Base-by-base conservation (phyloP, 2,329 filamentous ascomycete genomes). In the Nemania sp. region DNA sequence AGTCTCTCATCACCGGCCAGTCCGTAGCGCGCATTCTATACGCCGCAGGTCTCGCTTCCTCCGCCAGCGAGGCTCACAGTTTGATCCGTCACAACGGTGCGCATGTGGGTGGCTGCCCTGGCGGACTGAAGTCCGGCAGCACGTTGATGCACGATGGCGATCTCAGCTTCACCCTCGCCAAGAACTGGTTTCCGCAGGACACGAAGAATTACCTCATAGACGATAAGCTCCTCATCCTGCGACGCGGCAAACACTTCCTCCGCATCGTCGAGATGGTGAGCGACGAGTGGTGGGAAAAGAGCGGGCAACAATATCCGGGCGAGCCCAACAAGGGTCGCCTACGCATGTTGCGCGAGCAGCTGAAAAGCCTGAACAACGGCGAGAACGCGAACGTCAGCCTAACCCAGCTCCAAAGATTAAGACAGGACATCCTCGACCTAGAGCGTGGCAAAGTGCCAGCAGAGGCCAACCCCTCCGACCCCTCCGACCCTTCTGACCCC, bases 161-260 rank as follows among this genome's bases (percentile, higher is more conserved):
- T 52, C 66, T 91, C 22, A 75, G 78, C 22, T 91, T 84, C 75
- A 81, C 78, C 7, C 78, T 80, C 1, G 79, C 90, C 56, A 82
- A 83, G 66, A 71, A 78, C 19, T 84, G 83, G 78, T 80, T 75
- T 61, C 74, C 77, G 0, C 70, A 76, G 20, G 80, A 86, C 48
- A 86, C 83, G 0, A 65, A 75, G 53, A 80, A 82, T 50, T 88
- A 79, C 64, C 72, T 88, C 50, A 79, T 90, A 15, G 81, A 85
- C 56, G 81, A 68, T 52, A 75, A 78, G 59, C 61, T 86, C 41
- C 72, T 87, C 58, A 78, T 87, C 61, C 72, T 87, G 48, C 81
- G 84, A 59, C 82, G 79, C 65, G 83, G 83, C 60, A 86, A 85
- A 72, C 79, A 84, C 70, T 83, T 86, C 57, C 69, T 87, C 40